Evolutionary conservation across 2,329 filamentous ascomycete genomes (phyloP).

Genomic region (Sphaceloma murrayae): DNA sequence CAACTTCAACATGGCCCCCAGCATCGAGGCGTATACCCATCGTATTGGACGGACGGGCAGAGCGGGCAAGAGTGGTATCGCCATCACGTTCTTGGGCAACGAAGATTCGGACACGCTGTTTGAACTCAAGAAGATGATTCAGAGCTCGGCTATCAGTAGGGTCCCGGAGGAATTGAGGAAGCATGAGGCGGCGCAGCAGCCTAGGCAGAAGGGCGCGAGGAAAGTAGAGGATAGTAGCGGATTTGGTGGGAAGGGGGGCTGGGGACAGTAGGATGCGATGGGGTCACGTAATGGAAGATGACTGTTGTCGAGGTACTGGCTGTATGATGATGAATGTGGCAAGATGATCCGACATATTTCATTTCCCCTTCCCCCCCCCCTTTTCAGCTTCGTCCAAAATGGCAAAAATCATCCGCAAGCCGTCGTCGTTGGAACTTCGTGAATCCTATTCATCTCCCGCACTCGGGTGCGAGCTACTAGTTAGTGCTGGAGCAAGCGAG

Average conservation of each 20-base stretch:
- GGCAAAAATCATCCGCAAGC: too few relatives aligned
- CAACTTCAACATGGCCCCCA: slow-evolving; percentile 97
- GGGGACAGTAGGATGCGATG: too few relatives aligned
- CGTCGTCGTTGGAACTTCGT: too few relatives aligned
- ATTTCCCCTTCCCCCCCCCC: too few relatives aligned
- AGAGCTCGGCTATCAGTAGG: slow-evolving; percentile 76
- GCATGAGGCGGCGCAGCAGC: slow-evolving; percentile 86
- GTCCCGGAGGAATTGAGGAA: slow-evolving; percentile 85
- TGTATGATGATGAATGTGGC: too few relatives aligned
- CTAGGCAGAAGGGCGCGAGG: slow-evolving; percentile 49
- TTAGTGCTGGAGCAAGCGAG: too few relatives aligned
- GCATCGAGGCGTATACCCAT: slow-evolving; percentile 93
- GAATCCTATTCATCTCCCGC: too few relatives aligned
- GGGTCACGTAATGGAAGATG: too few relatives aligned
- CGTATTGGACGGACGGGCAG: slow-evolving; percentile 93
- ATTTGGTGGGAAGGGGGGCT: slow-evolving; percentile 30
- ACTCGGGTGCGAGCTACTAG: too few relatives aligned
- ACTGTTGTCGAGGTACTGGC: too few relatives aligned
- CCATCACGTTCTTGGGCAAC: slow-evolving; percentile 86
- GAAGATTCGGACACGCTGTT: slow-evolving; percentile 85
- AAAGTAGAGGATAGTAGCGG: slow-evolving; percentile 29
- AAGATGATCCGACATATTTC: too few relatives aligned
- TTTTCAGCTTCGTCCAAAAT: too few relatives aligned
- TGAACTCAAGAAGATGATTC: slow-evolving; percentile 90
- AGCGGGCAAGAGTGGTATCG: slow-evolving; percentile 92